Evolutionary conservation across 2,329 filamentous ascomycete genomes (phyloP).

Genomic region (Didymella keratinophila): DNA sequence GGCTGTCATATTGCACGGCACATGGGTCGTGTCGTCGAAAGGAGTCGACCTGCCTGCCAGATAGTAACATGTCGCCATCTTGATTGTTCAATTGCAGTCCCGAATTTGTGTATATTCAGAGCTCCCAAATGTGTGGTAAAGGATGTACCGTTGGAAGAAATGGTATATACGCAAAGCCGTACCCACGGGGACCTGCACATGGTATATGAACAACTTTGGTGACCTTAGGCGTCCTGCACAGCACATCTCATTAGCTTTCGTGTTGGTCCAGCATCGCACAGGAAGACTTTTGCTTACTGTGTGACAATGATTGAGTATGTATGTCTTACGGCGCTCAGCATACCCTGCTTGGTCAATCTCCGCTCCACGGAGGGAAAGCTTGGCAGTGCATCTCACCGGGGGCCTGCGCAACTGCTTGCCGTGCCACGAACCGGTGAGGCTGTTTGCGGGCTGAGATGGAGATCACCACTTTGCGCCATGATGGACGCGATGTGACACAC

Average conservation of each 20-base stretch:
- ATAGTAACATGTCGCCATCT: constrained; percentile 7
- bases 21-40: neutral
- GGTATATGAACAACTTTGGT: constrained; percentile 1
- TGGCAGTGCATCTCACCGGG: neutral
- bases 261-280: neutral
- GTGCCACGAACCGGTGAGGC: neutral
- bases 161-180: neutral
- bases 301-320: neutral
- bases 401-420: neutral
- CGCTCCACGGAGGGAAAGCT: neutral
- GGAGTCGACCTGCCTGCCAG: neutral
- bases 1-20: constrained; percentile 23
- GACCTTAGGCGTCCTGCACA: constrained; percentile 7
- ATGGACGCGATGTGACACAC: no score
- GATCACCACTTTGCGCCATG: no score
- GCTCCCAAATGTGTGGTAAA: neutral
- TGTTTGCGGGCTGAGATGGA: neutral
- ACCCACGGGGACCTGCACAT: neutral
- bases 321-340: neutral
- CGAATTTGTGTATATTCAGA: neutral
- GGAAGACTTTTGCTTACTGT: neutral
- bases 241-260: constrained; percentile 2
- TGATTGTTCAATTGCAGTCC: neutral
- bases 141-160: neutral
- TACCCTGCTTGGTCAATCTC: neutral